These are phyloP conservation scores for Earliella scabrosa DNA, from an alignment of 1,284 basidiomycete genomes.

Conservation along the genomic window DNA sequence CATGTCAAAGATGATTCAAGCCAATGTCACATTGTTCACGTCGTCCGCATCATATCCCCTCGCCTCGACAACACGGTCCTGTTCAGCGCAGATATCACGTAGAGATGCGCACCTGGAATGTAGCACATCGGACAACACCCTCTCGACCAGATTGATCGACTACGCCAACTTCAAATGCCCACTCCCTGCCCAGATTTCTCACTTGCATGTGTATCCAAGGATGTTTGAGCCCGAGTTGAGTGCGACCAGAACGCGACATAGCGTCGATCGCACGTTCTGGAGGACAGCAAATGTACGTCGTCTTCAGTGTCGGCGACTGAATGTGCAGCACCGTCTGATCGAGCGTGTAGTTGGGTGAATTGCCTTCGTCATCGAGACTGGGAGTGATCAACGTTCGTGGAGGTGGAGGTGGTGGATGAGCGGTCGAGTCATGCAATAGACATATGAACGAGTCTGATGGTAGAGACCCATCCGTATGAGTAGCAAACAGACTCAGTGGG, in stretches of 20 bases:
- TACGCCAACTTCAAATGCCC: slow-evolving; percentile 80
- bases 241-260: neutral
- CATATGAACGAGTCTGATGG: slow-evolving; percentile 70
- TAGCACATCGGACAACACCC: slow-evolving; percentile 74
- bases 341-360: slow-evolving; percentile 43
- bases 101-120: slow-evolving; percentile 69
- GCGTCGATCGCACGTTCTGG: slow-evolving; percentile 23
- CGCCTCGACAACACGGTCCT: too few species aligned
- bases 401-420: slow-evolving; percentile 50
- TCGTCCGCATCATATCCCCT: too few species aligned
- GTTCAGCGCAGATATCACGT: neutral
- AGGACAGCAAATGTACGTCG: slow-evolving; percentile 74
- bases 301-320: slow-evolving; percentile 73
- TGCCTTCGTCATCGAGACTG: slow-evolving; percentile 33
- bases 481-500: slow-evolving; percentile 63
- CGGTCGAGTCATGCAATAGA: slow-evolving; percentile 63
- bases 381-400: slow-evolving; percentile 50
- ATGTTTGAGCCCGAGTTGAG: slow-evolving; percentile 66
- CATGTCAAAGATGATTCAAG: neutral
- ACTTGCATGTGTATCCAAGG: slow-evolving; percentile 80
- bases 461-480: slow-evolving; percentile 53
- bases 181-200: slow-evolving; percentile 66
- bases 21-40: too few species aligned
- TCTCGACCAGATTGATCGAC: slow-evolving; percentile 63
- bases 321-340: slow-evolving; percentile 81